Evolutionary conservation across 257 asterid genomes (phyloP).

Genomic region (Echium plantagineum): DNA sequence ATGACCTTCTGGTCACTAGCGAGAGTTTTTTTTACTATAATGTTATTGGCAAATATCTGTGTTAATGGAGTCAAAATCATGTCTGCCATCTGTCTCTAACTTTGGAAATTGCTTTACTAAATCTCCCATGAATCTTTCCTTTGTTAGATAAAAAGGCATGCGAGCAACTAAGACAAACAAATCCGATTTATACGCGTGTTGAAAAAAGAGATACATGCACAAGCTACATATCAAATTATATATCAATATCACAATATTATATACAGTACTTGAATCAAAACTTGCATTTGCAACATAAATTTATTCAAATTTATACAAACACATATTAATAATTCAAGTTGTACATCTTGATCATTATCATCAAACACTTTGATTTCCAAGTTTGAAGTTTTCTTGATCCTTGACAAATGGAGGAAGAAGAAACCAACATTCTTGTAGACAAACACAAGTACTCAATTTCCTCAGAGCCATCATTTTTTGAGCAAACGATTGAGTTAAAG

Average conservation of each 20-base stretch:
- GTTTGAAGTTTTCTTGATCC: neutral
- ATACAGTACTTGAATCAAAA: neutral
- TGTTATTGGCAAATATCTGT: too few relatives aligned
- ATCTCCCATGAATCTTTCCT: slow-evolving; percentile 1
- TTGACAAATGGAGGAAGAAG: slow-evolving; percentile 24
- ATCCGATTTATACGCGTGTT: neutral
- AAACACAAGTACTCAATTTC: slow-evolving; percentile 13
- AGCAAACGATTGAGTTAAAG: slow-evolving; percentile 26
- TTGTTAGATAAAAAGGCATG: neutral
- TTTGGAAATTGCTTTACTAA: neutral
- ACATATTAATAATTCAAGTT: neutral
- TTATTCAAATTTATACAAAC: neutral
- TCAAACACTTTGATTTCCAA: neutral
- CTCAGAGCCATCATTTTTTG: slow-evolving; percentile 16
- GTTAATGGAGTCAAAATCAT: neutral
- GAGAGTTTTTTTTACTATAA: too few relatives aligned
- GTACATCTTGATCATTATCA: too few relatives aligned
- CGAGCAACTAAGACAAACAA: neutral
- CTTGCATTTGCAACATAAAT: neutral
- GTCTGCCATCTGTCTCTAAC: neutral
- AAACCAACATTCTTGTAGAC: slow-evolving; percentile 9
- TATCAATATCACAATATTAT: neutral
- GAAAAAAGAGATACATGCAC: neutral
- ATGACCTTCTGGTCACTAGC: too few relatives aligned
- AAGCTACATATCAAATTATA: neutral